Conservation (phyloP, 768 basidiomycete species). For the Botryobasidium botryosum region DNA sequence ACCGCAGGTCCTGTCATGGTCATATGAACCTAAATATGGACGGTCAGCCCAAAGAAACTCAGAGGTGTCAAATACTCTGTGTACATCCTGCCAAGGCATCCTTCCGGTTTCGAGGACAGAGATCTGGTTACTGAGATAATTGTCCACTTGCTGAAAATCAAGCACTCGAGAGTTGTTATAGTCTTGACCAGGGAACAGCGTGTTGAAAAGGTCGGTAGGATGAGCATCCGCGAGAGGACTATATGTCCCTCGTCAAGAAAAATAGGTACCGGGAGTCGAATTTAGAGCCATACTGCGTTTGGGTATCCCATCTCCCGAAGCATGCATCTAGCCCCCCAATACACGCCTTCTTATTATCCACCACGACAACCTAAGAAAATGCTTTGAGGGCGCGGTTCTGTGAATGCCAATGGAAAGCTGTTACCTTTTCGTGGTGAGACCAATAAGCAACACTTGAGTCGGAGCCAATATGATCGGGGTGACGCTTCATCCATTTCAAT, state of each 20-base stretch:
- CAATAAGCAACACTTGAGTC: constrained; percentile 45
- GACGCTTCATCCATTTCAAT: too few relatives aligned
- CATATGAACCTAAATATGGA: constrained; percentile 36
- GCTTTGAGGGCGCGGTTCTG: too few relatives aligned
- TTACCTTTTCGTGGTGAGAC: constrained; percentile 79
- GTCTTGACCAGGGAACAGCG: constrained; percentile 84
- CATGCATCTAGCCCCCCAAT: constrained; percentile 92
- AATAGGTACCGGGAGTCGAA: neutral
- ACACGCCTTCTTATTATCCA: constrained; percentile 7
- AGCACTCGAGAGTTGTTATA: constrained; percentile 79
- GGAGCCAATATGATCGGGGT: constrained; percentile 15
- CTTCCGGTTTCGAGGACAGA: constrained; percentile 49
- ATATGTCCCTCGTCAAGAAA: neutral
- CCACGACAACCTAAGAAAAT: constrained; percentile 37
- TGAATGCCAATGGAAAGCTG: constrained; percentile 30
- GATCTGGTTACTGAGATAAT: constrained; percentile 54
- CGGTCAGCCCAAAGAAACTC: neutral
- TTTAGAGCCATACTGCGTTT: constrained; percentile 34
- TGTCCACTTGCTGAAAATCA: constrained; percentile 67
- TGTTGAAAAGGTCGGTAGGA: constrained; percentile 63
- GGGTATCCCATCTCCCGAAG: constrained; percentile 95
- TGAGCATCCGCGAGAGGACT: constrained; percentile 79
- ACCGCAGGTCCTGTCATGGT: constrained; percentile 66
- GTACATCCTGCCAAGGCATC: constrained; percentile 94
- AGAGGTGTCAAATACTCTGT: constrained; percentile 18